A percentile compares a stretch with the other conserved stretches of the same genome.
Conservation (phyloP, 192 early-diverging fungal species). For the Mortierella antarctica region DNA sequence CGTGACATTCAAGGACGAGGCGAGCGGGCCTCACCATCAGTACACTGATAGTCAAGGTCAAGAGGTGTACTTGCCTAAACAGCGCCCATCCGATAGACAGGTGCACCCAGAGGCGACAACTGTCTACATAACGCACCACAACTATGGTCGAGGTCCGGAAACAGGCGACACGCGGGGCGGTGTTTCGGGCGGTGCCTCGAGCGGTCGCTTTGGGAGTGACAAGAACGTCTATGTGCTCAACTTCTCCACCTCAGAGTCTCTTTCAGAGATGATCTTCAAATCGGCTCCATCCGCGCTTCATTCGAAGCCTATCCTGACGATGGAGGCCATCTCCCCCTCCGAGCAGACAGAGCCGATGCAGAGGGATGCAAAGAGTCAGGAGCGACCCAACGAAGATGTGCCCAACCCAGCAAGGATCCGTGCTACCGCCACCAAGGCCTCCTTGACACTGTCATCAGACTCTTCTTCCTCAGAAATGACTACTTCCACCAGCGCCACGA, state of each 20-base stretch:
- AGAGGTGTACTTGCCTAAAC: not conserved
- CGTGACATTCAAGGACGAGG: constrained; percentile 28
- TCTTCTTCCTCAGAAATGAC: constrained; percentile 35
- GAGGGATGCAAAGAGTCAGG: not conserved
- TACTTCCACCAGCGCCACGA: constrained; percentile 1
- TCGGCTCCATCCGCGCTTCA: not conserved
- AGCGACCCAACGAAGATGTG: not conserved
- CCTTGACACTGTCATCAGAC: constrained; percentile 36
- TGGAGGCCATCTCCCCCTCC: not conserved
- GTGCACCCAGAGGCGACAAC: constrained; percentile 14
- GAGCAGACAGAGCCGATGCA: not conserved
- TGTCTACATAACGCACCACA: constrained; percentile 24
- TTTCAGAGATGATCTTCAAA: constrained; percentile 40
- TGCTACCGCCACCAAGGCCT: constrained; percentile 28
- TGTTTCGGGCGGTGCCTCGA: not conserved
- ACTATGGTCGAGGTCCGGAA: not conserved
- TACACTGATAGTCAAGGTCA: not conserved
- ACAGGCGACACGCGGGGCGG: not conserved
- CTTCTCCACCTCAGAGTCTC: constrained; percentile 23
- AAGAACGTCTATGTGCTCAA: constrained; percentile 11
- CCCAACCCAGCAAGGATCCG: constrained; percentile 30
- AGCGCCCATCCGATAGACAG: not conserved
- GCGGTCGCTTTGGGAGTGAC: not conserved
- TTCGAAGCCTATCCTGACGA: not conserved
- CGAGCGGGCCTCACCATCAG: too few relatives aligned